Percentiles rank a stretch among this genome's conserved stretches.
Conservation (phyloP, 2,329 filamentous ascomycete species). For the Stenocarpella maydis region DNA sequence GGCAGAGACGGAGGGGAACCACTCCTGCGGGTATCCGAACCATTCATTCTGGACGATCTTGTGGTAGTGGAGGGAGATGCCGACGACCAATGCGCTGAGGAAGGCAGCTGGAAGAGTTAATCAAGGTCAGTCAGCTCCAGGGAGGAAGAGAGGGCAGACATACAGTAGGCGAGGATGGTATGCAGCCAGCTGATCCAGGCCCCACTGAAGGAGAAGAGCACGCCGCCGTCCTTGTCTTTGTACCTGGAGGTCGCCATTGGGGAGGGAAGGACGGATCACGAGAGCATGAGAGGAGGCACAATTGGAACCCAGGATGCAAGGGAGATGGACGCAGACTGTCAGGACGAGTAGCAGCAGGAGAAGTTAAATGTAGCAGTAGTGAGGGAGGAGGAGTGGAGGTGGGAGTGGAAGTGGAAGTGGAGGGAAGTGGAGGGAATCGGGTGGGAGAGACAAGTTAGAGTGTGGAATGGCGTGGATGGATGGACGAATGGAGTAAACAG, state of each 20-base stretch:
- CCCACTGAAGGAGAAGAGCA: slow-evolving; percentile 75
- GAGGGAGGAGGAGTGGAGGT: not conserved
- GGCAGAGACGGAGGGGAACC: slow-evolving; percentile 95
- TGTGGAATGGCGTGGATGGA: not conserved
- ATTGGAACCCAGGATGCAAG: not conserved
- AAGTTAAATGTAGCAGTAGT: not conserved
- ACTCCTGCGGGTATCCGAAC: slow-evolving; percentile 92
- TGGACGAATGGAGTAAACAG: not conserved
- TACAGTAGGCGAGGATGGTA: slow-evolving; percentile 83
- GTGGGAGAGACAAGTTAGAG: too few relatives aligned
- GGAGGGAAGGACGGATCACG: slow-evolving; percentile 6
- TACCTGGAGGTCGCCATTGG: slow-evolving; percentile 57
- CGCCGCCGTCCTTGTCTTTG: slow-evolving; percentile 72
- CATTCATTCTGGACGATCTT: slow-evolving; percentile 99
- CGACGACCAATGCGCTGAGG: slow-evolving; percentile 83
- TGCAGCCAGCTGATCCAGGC: slow-evolving; percentile 92
- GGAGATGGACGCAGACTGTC: not conserved
- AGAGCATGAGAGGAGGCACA: not conserved
- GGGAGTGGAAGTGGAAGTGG: too few relatives aligned
- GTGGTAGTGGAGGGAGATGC: slow-evolving; percentile 84
- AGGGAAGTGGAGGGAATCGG: too few relatives aligned
- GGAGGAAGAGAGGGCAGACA: slow-evolving; percentile 41
- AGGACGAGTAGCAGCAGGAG: not conserved
- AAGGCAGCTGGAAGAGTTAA: slow-evolving; percentile 72
- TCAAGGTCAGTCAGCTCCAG: slow-evolving; percentile 17